phyloP scores from a whole-genome alignment of 225 moss, liverwort and hornwort genomes.

The Bryoerythrophyllum caledonicum region DNA sequence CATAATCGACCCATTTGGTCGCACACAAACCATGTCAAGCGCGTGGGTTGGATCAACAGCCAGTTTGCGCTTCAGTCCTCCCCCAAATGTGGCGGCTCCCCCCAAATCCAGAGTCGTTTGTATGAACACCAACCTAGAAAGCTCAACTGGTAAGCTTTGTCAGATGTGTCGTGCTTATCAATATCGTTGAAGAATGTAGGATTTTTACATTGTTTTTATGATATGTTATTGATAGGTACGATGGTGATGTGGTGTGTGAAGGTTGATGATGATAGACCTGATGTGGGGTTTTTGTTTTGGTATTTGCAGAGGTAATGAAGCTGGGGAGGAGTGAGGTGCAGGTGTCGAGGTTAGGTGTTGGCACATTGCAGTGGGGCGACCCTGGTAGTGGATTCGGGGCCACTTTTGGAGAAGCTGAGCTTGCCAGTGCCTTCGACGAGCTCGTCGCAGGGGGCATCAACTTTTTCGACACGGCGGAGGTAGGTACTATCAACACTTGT shows the following conservation, averaged over 20 bases:
- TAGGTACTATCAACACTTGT: neutral
- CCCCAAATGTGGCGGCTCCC: neutral
- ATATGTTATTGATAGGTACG: too few relatives aligned
- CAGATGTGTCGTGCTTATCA: too few relatives aligned
- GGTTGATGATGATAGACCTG: too few relatives aligned
- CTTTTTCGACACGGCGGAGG: constrained; percentile 97
- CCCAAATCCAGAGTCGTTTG: neutral
- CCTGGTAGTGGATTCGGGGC: constrained; percentile 78
- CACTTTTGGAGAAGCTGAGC: constrained; percentile 61
- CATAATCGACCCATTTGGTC: neutral
- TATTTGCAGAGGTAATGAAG: constrained; percentile 57
- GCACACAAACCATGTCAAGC: neutral
- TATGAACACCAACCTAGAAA: constrained; percentile 1
- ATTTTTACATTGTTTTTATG: too few relatives aligned
- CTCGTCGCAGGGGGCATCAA: constrained; percentile 78
- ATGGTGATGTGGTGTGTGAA: neutral
- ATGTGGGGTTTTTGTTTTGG: neutral
- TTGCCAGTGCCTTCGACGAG: constrained; percentile 65
- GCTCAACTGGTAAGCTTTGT: constrained; percentile 22
- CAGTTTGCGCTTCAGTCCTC: neutral
- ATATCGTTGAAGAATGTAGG: neutral
- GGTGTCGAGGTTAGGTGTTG: constrained; percentile 79
- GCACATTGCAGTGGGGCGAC: constrained; percentile 97
- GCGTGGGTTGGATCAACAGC: constrained; percentile 1
- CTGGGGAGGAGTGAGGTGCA: constrained; percentile 74